Percentiles rank a stretch among this genome's conserved stretches.
Conservation (phyloP, 2,329 filamentous ascomycete genomes). For the Chrysoporthe austroafricana region DNA sequence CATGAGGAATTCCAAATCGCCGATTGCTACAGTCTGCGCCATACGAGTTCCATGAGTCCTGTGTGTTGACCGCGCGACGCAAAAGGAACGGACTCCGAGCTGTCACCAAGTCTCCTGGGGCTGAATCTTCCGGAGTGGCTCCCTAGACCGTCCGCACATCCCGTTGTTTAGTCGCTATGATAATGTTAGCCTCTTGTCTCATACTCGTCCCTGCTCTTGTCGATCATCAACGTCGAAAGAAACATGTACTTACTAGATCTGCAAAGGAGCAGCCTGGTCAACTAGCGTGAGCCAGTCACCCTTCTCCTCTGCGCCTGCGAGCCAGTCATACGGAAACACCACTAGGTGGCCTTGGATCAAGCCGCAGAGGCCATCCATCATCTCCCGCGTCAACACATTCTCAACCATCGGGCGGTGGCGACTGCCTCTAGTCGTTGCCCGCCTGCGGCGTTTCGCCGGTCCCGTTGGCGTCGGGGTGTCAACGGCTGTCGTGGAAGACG, state of each 20-base stretch:
- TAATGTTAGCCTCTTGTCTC: not conserved
- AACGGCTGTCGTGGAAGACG: slow-evolving; percentile 22
- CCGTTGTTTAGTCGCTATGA: slow-evolving; percentile 10
- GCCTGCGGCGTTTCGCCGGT: slow-evolving; percentile 64
- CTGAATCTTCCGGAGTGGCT: not conserved
- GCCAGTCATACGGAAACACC: slow-evolving; percentile 94
- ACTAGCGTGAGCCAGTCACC: slow-evolving; percentile 98
- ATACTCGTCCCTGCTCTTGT: not conserved
- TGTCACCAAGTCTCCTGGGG: not conserved
- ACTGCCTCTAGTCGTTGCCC: slow-evolving; percentile 72
- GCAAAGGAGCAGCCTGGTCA: slow-evolving; percentile 91
- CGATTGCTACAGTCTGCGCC: not conserved
- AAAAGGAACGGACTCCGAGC: not conserved
- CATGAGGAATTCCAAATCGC: not conserved
- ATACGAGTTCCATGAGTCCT: not conserved
- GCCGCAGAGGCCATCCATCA: slow-evolving; percentile 80
- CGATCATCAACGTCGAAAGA: not conserved
- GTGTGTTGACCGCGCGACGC: not conserved
- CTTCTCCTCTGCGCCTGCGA: slow-evolving; percentile 85
- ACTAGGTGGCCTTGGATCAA: slow-evolving; percentile 88
- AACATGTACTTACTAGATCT: slow-evolving; percentile 80
- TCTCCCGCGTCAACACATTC: slow-evolving; percentile 73
- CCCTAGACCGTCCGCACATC: not conserved
- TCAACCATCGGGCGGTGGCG: slow-evolving; percentile 67
- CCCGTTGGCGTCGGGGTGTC: slow-evolving; percentile 37